These are phyloP conservation scores for Solanum corneliomulleri DNA, from an alignment of 257 asterid species.

Conservation along the genomic window DNA sequence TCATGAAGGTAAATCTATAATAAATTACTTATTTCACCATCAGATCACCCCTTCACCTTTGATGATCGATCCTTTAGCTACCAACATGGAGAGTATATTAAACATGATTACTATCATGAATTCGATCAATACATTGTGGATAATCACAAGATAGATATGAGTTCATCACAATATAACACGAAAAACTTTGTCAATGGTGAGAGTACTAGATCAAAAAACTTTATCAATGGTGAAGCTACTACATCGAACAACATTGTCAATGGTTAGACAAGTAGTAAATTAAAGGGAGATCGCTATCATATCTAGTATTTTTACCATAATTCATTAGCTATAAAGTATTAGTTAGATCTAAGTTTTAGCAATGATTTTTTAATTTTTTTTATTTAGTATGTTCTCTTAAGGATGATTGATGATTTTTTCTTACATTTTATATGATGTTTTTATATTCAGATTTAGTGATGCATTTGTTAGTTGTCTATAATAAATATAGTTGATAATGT, in stretches of 20 bases:
- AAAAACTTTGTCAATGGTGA: background rate
- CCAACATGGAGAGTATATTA: background rate
- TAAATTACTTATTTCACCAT: too few species aligned
- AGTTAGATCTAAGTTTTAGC: background rate
- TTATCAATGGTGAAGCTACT: background rate
- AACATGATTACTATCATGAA: background rate
- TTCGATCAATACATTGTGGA: background rate
- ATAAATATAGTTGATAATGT: too few species aligned
- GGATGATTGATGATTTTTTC: background rate
- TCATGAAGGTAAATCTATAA: background rate
- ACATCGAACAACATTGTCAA: background rate
- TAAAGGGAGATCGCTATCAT: background rate
- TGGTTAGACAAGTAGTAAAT: background rate
- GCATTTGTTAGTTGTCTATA: too few species aligned
- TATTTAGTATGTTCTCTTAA: background rate
- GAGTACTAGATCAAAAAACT: background rate
- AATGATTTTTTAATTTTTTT: background rate
- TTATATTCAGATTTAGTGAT: too few species aligned
- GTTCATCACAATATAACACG: background rate
- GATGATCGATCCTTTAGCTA: background rate
- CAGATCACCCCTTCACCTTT: background rate
- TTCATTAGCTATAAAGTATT: background rate
- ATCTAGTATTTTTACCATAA: background rate
- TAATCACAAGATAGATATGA: background rate
- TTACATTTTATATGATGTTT: background rate